These are phyloP conservation scores for Cunninghamia lanceolata DNA, from an alignment of 75 land plant genomes.

Conservation along the genomic window DNA sequence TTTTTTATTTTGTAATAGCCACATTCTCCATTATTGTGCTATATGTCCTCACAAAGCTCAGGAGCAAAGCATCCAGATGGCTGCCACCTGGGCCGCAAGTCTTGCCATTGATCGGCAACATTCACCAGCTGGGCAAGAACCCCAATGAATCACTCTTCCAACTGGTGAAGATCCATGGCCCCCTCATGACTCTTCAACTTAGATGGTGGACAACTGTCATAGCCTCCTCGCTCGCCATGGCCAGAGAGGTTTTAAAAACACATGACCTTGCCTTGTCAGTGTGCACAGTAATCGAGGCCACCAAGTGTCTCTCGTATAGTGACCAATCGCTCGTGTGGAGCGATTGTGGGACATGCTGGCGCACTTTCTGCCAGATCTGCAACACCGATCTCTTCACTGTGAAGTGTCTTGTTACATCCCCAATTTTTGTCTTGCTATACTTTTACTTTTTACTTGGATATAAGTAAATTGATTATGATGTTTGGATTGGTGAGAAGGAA, in stretches of 20 bases:
- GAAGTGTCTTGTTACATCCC: no score
- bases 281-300: slow-evolving; percentile 20
- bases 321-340: slow-evolving; percentile 27
- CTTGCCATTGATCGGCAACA: slow-evolving; percentile 31
- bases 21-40: no score
- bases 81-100: slow-evolving; percentile 34
- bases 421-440: no score
- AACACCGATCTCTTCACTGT: slow-evolving; percentile 23
- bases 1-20: no score
- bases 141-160: slow-evolving; percentile 25
- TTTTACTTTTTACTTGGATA: no score
- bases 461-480: no score
- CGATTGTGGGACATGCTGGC: slow-evolving; percentile 21
- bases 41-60: no score
- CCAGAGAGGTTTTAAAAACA: slow-evolving; percentile 17
- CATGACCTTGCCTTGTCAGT: slow-evolving; percentile 17
- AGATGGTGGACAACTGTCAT: slow-evolving; percentile 18
- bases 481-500: no score
- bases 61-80: background rate
- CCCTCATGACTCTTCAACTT: slow-evolving; percentile 20
- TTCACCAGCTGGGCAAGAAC: slow-evolving; percentile 19
- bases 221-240: slow-evolving; percentile 22
- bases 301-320: slow-evolving; percentile 10
- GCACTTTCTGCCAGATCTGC: slow-evolving; percentile 21
- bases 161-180: slow-evolving; percentile 32